These are phyloP conservation scores for Yueomyces sinensis DNA, from an alignment of 805 yeast genomes.

Conservation along the genomic window DNA sequence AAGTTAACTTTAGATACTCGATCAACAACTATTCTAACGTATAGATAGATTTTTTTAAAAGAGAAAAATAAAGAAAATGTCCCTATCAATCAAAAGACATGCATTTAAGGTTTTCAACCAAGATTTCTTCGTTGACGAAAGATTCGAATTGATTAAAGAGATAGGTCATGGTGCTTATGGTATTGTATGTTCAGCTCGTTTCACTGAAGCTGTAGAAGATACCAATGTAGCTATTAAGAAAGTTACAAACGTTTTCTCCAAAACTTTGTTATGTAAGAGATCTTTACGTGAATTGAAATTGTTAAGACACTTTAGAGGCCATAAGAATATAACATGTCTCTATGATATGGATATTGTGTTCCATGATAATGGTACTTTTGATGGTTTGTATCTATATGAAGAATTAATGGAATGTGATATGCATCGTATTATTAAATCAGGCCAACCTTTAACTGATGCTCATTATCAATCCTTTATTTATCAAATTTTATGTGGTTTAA, in stretches of 20 bases:
- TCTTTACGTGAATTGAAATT: constrained; percentile 85
- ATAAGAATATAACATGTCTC: constrained; percentile 87
- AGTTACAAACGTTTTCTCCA: constrained; percentile 86
- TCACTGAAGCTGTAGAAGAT: constrained; percentile 55
- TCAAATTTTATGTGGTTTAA: constrained; percentile 82
- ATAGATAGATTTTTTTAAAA: no score
- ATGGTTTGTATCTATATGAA: constrained; percentile 87
- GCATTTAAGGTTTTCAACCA: constrained; percentile 68
- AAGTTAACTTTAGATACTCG: no score
- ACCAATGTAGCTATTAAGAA: constrained; percentile 87
- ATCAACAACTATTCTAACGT: no score
- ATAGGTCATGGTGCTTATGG: constrained; percentile 98
- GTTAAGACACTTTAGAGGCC: constrained; percentile 87
- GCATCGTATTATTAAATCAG: constrained; percentile 92
- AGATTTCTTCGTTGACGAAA: constrained; percentile 80
- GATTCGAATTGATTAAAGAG: constrained; percentile 83
- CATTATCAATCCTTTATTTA: constrained; percentile 90
- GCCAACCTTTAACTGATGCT: constrained; percentile 86
- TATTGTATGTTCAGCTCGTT: constrained; percentile 86
- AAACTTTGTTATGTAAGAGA: constrained; percentile 81
- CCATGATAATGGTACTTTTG: constrained; percentile 55
- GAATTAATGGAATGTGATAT: constrained; percentile 98
- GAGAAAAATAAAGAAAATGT: no score
- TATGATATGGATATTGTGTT: constrained; percentile 85
- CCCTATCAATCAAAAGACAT: constrained; percentile 1